These are phyloP conservation scores for Fraxinus anomala DNA, from an alignment of 257 asterid species.

Conservation along the genomic window DNA sequence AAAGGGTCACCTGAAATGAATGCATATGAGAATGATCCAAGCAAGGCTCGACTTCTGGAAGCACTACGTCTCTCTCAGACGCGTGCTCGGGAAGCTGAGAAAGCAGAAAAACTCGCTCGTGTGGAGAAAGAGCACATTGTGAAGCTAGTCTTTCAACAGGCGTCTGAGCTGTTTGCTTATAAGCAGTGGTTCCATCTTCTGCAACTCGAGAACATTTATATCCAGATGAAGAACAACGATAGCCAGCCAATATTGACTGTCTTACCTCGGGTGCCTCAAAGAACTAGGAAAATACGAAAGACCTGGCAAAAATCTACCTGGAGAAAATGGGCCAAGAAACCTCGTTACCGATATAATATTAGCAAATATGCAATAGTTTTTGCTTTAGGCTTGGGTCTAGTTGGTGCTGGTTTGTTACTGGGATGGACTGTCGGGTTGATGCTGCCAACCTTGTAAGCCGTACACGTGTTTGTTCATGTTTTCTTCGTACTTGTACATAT, in stretches of 20 bases:
- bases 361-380: slow-evolving; percentile 59
- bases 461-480: neutral
- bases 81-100: slow-evolving; percentile 96
- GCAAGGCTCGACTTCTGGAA: slow-evolving; percentile 63
- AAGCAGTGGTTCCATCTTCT: slow-evolving; percentile 85
- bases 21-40: slow-evolving; percentile 30
- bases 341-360: slow-evolving; percentile 29
- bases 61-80: slow-evolving; percentile 91
- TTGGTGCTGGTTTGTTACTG: slow-evolving; percentile 83
- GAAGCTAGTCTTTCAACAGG: slow-evolving; percentile 77
- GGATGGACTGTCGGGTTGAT: slow-evolving; percentile 84
- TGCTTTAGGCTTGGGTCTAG: slow-evolving; percentile 78
- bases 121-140: slow-evolving; percentile 71
- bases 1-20: slow-evolving; percentile 30
- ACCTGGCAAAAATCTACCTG: slow-evolving; percentile 39
- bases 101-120: slow-evolving; percentile 60
- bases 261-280: slow-evolving; percentile 46
- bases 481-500: neutral
- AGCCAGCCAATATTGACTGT: slow-evolving; percentile 40
- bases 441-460: slow-evolving; percentile 42
- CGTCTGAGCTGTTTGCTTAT: slow-evolving; percentile 85
- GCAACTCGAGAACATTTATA: slow-evolving; percentile 68
- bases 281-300: slow-evolving; percentile 36
- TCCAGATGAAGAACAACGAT: slow-evolving; percentile 51
- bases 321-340: slow-evolving; percentile 43